Percentiles rank a stretch among this genome's conserved stretches.
These are phyloP conservation scores for Nemania sp. DNA, from an alignment of 2,329 filamentous ascomycete species.

Conservation along the genomic window DNA sequence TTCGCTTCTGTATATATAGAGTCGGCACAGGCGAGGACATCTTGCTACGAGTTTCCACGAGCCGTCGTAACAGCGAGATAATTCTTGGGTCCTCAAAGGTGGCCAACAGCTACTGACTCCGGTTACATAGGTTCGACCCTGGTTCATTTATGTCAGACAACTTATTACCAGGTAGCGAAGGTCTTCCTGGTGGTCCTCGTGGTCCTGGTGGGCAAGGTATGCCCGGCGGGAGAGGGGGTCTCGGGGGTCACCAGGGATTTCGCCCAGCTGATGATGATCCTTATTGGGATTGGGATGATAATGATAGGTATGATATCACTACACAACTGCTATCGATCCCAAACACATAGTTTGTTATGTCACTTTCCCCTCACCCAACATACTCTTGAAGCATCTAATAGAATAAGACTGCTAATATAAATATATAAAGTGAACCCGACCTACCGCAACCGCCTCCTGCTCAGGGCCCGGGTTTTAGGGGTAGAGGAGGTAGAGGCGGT, in stretches of 20 bases:
- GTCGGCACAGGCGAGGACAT: not conserved
- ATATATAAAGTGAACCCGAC: too few species aligned
- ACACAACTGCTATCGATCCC: not conserved
- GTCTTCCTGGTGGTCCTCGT: not conserved
- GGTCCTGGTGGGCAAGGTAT: not conserved
- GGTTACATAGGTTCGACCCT: not conserved
- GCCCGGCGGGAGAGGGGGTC: not conserved
- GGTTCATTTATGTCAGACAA: not conserved
- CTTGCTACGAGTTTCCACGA: not conserved
- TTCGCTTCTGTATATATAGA: not conserved
- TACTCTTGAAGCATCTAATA: not conserved
- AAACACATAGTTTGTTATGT: not conserved
- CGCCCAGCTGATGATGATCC: too few species aligned
- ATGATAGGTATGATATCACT: conserved; percentile 8
- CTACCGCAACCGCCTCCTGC: too few species aligned
- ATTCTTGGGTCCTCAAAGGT: not conserved
- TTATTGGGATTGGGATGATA: not conserved
- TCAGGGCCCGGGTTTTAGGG: too few species aligned
- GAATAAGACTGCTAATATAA: not conserved
- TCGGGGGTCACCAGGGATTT: not conserved
- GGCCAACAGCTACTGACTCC: not conserved
- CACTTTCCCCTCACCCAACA: not conserved
- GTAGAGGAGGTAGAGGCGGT: too few species aligned
- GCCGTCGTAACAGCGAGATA: not conserved
- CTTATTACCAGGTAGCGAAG: not conserved